A percentile compares a stretch with the other conserved stretches of the same genome.
Conservation (phyloP, 2,329 filamentous ascomycete species). For the Acrodontium crateriforme region DNA sequence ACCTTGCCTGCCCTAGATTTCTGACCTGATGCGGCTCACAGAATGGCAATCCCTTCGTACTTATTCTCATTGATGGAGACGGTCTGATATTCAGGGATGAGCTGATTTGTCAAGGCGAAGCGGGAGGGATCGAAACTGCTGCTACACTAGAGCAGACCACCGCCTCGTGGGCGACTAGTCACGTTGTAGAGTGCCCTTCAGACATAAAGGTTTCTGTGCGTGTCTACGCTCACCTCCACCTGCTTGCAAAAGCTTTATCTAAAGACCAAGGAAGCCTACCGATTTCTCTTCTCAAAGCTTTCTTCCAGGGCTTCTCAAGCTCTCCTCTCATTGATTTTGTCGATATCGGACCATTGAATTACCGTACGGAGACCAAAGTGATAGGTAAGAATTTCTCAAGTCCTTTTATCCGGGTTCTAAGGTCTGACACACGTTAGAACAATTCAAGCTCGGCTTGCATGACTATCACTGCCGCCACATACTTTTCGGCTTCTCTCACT, state of each 20-base stretch:
- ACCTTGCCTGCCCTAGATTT: no score
- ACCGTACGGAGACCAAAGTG: no score
- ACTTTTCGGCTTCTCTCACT: constrained; percentile 45
- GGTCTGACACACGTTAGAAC: constrained; percentile 28
- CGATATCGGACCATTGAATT: constrained; percentile 35
- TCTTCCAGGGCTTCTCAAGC: constrained; percentile 35
- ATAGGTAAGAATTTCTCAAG: no score
- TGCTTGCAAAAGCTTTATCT: constrained; percentile 30
- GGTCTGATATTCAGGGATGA: constrained; percentile 33
- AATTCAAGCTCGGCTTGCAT: constrained; percentile 40
- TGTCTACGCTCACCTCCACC: constrained; percentile 32
- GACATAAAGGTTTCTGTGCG: constrained; percentile 34
- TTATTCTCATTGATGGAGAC: constrained; percentile 49
- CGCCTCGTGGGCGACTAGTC: constrained; percentile 22
- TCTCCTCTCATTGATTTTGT: constrained; percentile 46
- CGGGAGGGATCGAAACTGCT: constrained; percentile 44
- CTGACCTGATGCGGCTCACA: no score
- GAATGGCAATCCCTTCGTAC: constrained; percentile 43
- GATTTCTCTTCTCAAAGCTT: neutral
- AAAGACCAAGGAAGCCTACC: constrained; percentile 8
- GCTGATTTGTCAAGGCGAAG: constrained; percentile 22
- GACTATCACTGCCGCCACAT: constrained; percentile 48
- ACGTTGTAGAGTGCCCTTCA: constrained; percentile 16
- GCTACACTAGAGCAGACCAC: constrained; percentile 38
- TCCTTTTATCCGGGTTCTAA: constrained; percentile 1